Evolutionary conservation across 495 filamentous ascomycete species (phyloP).

Genomic region (Jackrogersella minutella): DNA sequence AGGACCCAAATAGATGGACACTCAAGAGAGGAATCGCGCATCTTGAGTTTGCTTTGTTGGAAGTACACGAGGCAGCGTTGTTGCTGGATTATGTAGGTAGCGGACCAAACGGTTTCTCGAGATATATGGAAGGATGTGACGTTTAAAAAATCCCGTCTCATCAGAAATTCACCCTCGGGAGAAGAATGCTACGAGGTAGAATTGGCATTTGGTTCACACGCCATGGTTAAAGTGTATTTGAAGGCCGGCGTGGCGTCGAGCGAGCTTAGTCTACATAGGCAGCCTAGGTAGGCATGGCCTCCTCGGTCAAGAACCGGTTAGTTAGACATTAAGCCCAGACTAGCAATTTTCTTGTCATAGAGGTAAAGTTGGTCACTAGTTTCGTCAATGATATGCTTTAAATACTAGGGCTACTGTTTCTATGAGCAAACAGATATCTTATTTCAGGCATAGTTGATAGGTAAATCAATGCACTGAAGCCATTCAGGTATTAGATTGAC

Average conservation of each 20-base stretch:
- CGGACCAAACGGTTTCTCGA: background rate
- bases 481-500: background rate
- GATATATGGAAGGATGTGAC: background rate
- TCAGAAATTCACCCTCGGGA: background rate
- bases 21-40: background rate
- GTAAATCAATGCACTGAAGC: background rate
- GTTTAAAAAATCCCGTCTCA: background rate
- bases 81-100: background rate
- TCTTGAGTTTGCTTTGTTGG: background rate
- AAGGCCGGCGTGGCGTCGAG: background rate
- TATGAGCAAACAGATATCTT: background rate
- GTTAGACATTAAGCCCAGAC: background rate
- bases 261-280: conserved; percentile 5
- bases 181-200: background rate
- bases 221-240: background rate
- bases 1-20: background rate
- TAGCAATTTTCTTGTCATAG: background rate
- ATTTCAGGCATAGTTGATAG: background rate
- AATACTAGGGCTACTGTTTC: background rate
- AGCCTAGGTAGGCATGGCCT: too few relatives aligned
- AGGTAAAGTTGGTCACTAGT: background rate
- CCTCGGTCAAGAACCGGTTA: background rate
- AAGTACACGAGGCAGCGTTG: background rate
- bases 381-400: background rate
- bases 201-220: background rate